A percentile compares a stretch with the other conserved stretches of the same genome.
Conservation (phyloP, 2,329 filamentous ascomycete genomes). For the Paraconiothyrium sp. region DNA sequence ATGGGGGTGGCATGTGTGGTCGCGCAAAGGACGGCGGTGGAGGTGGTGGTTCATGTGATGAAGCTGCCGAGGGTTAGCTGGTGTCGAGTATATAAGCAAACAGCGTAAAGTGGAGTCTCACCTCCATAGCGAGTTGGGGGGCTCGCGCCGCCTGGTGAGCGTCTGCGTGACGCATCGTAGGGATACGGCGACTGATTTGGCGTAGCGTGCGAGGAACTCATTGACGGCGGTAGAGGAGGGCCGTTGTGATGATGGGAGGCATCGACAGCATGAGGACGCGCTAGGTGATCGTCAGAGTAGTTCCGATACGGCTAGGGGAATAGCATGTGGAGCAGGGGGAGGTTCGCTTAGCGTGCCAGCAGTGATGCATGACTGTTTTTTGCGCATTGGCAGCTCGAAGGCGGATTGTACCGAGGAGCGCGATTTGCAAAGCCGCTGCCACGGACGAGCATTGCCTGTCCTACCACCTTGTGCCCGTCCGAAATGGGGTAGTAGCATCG, state of each 20-base stretch:
- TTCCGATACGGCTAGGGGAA: constrained; percentile 17
- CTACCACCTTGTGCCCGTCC: background rate
- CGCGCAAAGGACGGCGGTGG: constrained; percentile 54
- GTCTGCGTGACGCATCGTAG: constrained; percentile 55
- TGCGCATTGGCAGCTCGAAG: constrained; percentile 13
- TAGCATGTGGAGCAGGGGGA: constrained; percentile 19
- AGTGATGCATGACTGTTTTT: constrained; percentile 17
- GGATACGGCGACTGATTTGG: constrained; percentile 51
- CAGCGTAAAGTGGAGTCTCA: constrained; percentile 32
- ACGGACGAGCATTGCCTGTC: background rate
- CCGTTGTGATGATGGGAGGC: constrained; percentile 41
- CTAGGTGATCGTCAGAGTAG: constrained; percentile 36
- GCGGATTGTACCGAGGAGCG: background rate
- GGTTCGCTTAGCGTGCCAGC: constrained; percentile 37
- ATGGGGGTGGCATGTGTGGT: constrained; percentile 60
- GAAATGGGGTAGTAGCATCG: constrained; percentile 1
- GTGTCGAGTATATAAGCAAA: constrained; percentile 1
- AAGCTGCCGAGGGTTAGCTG: constrained; percentile 43
- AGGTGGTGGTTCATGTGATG: constrained; percentile 49
- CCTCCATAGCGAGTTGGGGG: constrained; percentile 47
- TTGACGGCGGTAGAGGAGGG: constrained; percentile 47
- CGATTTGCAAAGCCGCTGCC: background rate
- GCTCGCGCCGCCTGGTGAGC: constrained; percentile 53
- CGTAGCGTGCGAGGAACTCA: constrained; percentile 42
- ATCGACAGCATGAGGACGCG: constrained; percentile 40